Evolutionary conservation across 768 basidiomycete species (phyloP), one percentile per base, ranked within the genome.

Genomic region (Rhodotorula diobovata): DNA sequence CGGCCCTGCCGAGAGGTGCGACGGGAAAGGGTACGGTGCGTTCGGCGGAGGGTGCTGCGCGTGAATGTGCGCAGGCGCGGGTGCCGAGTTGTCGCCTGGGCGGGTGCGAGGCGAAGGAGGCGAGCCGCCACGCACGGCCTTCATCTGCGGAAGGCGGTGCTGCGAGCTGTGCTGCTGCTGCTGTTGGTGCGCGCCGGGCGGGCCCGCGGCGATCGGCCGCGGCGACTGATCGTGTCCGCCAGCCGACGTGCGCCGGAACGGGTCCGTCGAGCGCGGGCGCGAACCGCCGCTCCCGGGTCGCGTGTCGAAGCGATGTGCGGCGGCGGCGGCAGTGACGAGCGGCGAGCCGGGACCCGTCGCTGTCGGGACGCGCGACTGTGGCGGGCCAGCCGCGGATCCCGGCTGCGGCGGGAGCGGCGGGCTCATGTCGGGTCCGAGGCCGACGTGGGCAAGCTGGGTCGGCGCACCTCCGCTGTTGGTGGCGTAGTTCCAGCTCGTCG

Each of bases 401-500:
- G 67, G 41, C 53, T 54, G 41, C 7, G 59, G 39, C 48, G 41
- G 45, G 32, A 59, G 15, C 20, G 70, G 25, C 28, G 70, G 68
- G 48, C 66, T 68, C 46, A 65, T n/a, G 28, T 74, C 73, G 6
- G 61, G 63, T 3, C 63, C 73, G 37, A 74, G 61, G 9, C 69
- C 73, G 9, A 45, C 60, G 23, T 71, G 70, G 0, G 48, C 59
- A 37, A 74, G 66, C 34, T 64, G 60, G 0, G 69, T 61, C 1
- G 73, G 69, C 30, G 67, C 63, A 8, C 68, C 72, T 28, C 70
- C 70, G 4, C 61, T 60, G 67, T 71, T 70, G 4, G 70, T 76
- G 9, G 76, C 76, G 61, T 68, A 73, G 59, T 66, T 67, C 76
- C 76, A 76, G 32, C 56, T 63, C 25, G 61, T 21, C 30, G 76